Percentiles rank a stretch among this genome's conserved stretches.
phyloP scores from a whole-genome alignment of 2,329 filamentous ascomycete genomes.

The Didymella exigua region DNA sequence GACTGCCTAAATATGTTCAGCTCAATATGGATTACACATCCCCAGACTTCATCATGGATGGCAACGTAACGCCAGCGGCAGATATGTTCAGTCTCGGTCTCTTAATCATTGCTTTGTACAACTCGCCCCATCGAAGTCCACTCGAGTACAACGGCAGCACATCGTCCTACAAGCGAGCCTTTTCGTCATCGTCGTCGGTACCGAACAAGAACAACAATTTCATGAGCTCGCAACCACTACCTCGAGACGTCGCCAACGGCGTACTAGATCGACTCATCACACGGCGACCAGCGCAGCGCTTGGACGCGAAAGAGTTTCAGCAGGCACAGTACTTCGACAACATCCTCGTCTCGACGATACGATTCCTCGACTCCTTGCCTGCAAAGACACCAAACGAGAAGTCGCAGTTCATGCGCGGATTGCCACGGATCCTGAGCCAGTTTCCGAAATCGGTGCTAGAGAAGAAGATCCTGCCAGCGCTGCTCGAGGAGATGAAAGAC shows the following conservation, averaged over 20 bases:
- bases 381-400: constrained; percentile 93
- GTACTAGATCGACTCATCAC: constrained; percentile 88
- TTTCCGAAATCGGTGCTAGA: constrained; percentile 94
- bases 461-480: constrained; percentile 86
- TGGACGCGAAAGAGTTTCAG: constrained; percentile 90
- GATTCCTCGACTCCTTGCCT: constrained; percentile 88
- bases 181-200: constrained; percentile 76
- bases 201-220: constrained; percentile 85
- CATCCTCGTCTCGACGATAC: constrained; percentile 91
- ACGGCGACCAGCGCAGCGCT: constrained; percentile 80
- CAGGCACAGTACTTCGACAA: constrained; percentile 97
- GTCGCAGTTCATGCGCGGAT: constrained; percentile 84
- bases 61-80: constrained; percentile 79
- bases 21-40: constrained; percentile 92
- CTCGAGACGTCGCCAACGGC: constrained; percentile 74
- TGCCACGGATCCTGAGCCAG: constrained; percentile 84
- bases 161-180: constrained; percentile 83
- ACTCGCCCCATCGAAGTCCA: constrained; percentile 89
- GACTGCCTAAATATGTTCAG: constrained; percentile 81
- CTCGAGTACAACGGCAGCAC: constrained; percentile 80
- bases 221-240: constrained; percentile 77
- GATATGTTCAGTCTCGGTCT: constrained; percentile 95
- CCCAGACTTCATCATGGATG: constrained; percentile 92
- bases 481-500: constrained; percentile 94
- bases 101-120: constrained; percentile 87